These are phyloP conservation scores for Hirschfeldia incana DNA, from an alignment of 345 rosid species.

Conservation along the genomic window DNA sequence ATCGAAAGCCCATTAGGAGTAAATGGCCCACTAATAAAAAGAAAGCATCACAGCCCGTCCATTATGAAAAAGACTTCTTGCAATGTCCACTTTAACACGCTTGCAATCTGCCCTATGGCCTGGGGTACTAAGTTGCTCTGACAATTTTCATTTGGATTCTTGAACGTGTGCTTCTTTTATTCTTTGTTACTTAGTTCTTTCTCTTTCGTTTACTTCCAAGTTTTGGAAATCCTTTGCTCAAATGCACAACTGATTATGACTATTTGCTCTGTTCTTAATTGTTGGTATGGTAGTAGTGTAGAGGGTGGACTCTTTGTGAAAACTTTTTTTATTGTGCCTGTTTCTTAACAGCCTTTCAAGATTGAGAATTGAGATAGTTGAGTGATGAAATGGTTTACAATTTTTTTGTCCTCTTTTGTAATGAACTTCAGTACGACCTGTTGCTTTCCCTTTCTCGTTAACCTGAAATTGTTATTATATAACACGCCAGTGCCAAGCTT, in stretches of 20 bases:
- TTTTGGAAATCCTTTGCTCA: conserved; percentile 29
- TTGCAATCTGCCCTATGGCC: no score
- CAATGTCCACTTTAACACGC: conserved; percentile 1
- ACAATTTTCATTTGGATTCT: conserved; percentile 30
- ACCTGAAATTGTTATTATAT: no score
- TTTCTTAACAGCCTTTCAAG: not conserved
- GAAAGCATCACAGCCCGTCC: conserved; percentile 8
- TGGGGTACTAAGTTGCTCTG: no score
- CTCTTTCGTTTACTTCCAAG: conserved; percentile 26
- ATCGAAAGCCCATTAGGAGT: conserved; percentile 17
- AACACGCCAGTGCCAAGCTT: no score
- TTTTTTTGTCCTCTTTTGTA: no score
- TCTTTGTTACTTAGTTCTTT: conserved; percentile 2
- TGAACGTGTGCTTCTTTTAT: conserved; percentile 15
- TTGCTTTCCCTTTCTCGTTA: no score
- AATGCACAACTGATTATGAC: conserved; percentile 29
- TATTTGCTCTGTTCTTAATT: conserved; percentile 8
- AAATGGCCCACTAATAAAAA: conserved; percentile 1
- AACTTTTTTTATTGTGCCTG: not conserved
- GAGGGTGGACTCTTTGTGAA: not conserved
- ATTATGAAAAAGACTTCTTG: conserved; percentile 5
- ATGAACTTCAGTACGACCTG: no score
- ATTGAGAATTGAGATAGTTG: not conserved
- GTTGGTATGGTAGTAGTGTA: conserved; percentile 9
- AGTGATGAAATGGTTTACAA: not conserved